These are phyloP conservation scores for Trichophyton schoenleinii DNA, from an alignment of 2,329 filamentous ascomycete genomes.

Conservation along the genomic window DNA sequence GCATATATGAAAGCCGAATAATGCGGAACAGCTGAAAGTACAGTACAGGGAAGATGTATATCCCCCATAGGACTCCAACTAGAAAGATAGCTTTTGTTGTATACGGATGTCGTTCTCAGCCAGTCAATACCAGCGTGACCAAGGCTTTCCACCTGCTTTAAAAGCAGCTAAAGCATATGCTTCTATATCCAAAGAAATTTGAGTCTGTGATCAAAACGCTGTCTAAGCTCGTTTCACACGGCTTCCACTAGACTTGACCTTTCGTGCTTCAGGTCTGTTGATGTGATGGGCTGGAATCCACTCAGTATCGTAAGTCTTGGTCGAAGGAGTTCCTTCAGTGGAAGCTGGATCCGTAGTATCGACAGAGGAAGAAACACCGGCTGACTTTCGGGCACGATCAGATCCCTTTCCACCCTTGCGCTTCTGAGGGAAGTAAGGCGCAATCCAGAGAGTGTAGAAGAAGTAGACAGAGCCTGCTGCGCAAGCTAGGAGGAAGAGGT, in stretches of 20 bases:
- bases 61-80: not conserved
- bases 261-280: constrained; percentile 62
- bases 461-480: constrained; percentile 81
- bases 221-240: constrained; percentile 10
- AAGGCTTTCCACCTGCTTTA: not conserved
- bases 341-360: constrained; percentile 49
- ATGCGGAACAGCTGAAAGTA: not conserved
- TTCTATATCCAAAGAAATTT: not conserved
- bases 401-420: constrained; percentile 46
- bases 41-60: not conserved
- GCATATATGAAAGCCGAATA: not conserved
- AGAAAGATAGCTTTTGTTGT: not conserved
- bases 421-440: constrained; percentile 85
- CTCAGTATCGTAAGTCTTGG: constrained; percentile 74
- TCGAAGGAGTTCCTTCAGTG: constrained; percentile 56
- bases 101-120: not conserved
- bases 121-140: no score
- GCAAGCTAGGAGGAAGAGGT: constrained; percentile 69
- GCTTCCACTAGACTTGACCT: constrained; percentile 38
- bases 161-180: not conserved
- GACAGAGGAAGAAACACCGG: constrained; percentile 55
- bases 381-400: constrained; percentile 52
- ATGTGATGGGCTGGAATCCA: constrained; percentile 90
- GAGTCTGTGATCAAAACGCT: not conserved
- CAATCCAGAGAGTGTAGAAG: constrained; percentile 97